Evolutionary conservation across 768 basidiomycete species (phyloP), one percentile per base, ranked within the genome.

Genomic region (Rhodotorula graminis): DNA sequence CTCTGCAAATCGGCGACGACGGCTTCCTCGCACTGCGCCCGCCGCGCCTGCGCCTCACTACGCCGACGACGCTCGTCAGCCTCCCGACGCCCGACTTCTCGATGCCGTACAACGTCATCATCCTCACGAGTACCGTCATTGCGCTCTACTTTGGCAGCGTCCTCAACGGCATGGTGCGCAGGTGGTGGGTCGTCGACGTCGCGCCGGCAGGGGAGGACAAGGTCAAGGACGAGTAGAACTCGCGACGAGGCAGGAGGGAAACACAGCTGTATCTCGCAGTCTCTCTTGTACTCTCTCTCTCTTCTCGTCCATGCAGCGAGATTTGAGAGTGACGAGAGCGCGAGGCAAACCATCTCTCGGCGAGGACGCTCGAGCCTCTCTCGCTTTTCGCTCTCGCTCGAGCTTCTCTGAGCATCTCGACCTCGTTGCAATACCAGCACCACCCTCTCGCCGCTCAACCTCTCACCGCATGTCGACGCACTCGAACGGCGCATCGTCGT

Each of bases 21-120:
- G 55, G 47, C 27, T 42, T 61, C 33, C 33, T 50, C 37, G 27
- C 33, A 29, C 60, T n/a, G 46, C 14, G 33, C 62, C 29, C 59
- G 76, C 40, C 14, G 25, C 47, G 5, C 14, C 64, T 69, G 53
- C 78, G 88, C 58, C 85, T 96, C 59, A 95, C 95, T 81, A 93
- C 92, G 3, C 84, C 87, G 0, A 85, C 88, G 16, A 84, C 95
- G 37, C 87, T 98, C 50, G 87, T 94, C 58, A 92, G 94, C 80
- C 86, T 96, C n/a, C 90, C 95, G n/a, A 93, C 92, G 49, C 96
- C 95, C 0, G 96, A 98, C 81, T 98, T 98, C 80, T 93, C 91
- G 81, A 98, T 98, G 96, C 96, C 96, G 1, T 98, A 98, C 83
- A 99, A 98, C 82, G 95, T 98, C 60, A 97, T 98, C 81, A 97